Evolutionary conservation across 2,329 filamentous ascomycete species (phyloP).

Genomic region (Aspergillus novofumigatus): DNA sequence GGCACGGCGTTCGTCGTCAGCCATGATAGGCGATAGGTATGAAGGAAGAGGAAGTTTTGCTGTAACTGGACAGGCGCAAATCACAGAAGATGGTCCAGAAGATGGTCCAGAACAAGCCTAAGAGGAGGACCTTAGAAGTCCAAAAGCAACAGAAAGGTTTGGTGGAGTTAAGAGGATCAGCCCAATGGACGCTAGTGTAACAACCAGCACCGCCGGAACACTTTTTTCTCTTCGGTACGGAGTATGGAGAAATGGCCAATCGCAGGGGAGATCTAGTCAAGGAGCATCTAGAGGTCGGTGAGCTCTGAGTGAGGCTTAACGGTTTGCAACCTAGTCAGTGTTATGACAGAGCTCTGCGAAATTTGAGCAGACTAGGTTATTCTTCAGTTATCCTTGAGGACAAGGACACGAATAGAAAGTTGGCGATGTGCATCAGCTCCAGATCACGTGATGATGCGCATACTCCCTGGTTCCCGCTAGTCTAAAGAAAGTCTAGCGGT

Average conservation of each 20-base stretch:
- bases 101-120: not conserved
- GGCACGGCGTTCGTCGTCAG: constrained; percentile 68
- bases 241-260: not conserved
- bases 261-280: not conserved
- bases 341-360: not conserved
- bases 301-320: not conserved
- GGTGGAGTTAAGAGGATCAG: constrained; percentile 15
- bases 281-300: not conserved
- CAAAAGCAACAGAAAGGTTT: constrained; percentile 6
- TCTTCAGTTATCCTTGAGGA: not conserved
- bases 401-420: not conserved
- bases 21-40: constrained; percentile 50
- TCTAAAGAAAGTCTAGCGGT: constrained; percentile 12
- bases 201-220: not conserved
- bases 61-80: not conserved
- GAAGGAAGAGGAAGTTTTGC: not conserved
- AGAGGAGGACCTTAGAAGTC: constrained; percentile 9
- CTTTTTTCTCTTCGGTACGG: not conserved
- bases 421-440: not conserved
- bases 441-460: constrained; percentile 1
- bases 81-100: not conserved
- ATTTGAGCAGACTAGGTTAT: not conserved
- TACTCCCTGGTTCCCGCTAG: constrained; percentile 5
- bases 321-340: not conserved
- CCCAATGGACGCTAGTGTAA: constrained; percentile 13